These are phyloP conservation scores for Monascus ruber DNA, from an alignment of 2,329 filamentous ascomycete species.

Conservation along the genomic window DNA sequence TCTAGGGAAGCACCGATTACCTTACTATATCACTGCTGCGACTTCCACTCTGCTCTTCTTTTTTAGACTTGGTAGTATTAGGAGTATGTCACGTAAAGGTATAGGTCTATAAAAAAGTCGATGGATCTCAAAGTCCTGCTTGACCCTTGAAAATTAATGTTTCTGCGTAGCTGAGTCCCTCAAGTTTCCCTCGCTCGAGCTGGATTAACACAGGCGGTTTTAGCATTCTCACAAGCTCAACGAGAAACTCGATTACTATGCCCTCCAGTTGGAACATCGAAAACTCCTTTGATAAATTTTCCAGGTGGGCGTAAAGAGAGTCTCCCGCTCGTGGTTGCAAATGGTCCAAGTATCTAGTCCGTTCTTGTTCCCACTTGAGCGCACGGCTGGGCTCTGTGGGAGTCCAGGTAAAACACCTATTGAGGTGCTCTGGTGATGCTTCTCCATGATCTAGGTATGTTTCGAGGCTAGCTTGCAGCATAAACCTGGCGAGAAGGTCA, in stretches of 20 bases:
- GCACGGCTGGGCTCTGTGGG: slow-evolving; percentile 21
- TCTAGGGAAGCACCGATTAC: no score
- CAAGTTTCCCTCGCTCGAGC: slow-evolving; percentile 38
- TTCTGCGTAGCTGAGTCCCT: slow-evolving; percentile 26
- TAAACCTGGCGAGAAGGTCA: slow-evolving; percentile 35
- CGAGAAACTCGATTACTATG: slow-evolving; percentile 31
- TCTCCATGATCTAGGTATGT: slow-evolving; percentile 32
- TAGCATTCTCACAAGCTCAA: slow-evolving; percentile 31
- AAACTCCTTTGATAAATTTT: slow-evolving; percentile 14
- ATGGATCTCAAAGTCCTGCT: slow-evolving; percentile 10
- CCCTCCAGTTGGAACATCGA: slow-evolving; percentile 29
- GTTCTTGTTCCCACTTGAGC: slow-evolving; percentile 20
- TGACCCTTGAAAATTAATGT: slow-evolving; percentile 24
- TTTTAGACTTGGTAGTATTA: no score
- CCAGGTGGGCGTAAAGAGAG: slow-evolving; percentile 15
- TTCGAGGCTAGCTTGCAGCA: slow-evolving; percentile 41
- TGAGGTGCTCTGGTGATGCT: slow-evolving; percentile 24
- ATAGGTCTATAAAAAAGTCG: no score
- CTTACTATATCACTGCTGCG: no score
- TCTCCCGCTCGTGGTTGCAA: slow-evolving; percentile 7
- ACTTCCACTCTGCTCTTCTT: no score
- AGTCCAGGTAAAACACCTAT: slow-evolving; percentile 38
- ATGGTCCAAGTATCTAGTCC: slow-evolving; percentile 9
- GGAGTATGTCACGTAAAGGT: no score
- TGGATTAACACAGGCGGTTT: slow-evolving; percentile 40